phyloP scores from a whole-genome alignment of 805 yeast species.

The Candida parachauliodes region DNA sequence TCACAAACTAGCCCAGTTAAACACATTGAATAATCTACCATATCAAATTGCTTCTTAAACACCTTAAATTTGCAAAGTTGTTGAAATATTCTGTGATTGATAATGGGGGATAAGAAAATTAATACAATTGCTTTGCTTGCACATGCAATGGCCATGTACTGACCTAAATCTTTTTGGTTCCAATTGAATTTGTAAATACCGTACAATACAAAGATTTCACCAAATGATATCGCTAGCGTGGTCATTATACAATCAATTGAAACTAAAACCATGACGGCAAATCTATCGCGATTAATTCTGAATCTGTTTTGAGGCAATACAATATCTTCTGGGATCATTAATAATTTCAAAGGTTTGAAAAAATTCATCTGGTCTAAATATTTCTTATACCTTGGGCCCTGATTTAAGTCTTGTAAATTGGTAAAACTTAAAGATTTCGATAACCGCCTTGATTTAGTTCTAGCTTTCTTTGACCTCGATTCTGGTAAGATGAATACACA shows the following conservation, averaged over 20 bases:
- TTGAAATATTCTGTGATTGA: slow-evolving; percentile 35
- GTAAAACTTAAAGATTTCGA: slow-evolving; percentile 21
- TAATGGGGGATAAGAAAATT: slow-evolving; percentile 49
- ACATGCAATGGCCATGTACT: slow-evolving; percentile 51
- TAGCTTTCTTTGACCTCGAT: slow-evolving; percentile 55
- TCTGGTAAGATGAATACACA: slow-evolving; percentile 48
- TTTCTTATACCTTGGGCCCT: slow-evolving; percentile 1
- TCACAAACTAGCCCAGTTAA: slow-evolving; percentile 37
- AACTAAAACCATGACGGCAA: slow-evolving; percentile 47
- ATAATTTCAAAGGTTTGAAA: slow-evolving; percentile 47
- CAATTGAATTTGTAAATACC: slow-evolving; percentile 53
- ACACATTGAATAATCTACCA: slow-evolving; percentile 42
- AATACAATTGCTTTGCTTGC: slow-evolving; percentile 47
- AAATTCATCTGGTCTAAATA: slow-evolving; percentile 16
- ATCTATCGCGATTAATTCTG: slow-evolving; percentile 19
- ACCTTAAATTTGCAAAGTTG: slow-evolving; percentile 25
- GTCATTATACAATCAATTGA: slow-evolving; percentile 39
- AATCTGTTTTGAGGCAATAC: slow-evolving; percentile 15
- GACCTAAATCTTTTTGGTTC: slow-evolving; percentile 53
- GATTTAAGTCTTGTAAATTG: slow-evolving; percentile 8
- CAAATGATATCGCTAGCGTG: slow-evolving; percentile 31
- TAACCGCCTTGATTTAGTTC: slow-evolving; percentile 47
- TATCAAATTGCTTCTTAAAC: slow-evolving; percentile 46
- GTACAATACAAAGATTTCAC: slow-evolving; percentile 46
- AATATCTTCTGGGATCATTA: slow-evolving; percentile 49